These are phyloP conservation scores for Harrya chromipes DNA, from an alignment of 768 basidiomycete species.

Conservation along the genomic window DNA sequence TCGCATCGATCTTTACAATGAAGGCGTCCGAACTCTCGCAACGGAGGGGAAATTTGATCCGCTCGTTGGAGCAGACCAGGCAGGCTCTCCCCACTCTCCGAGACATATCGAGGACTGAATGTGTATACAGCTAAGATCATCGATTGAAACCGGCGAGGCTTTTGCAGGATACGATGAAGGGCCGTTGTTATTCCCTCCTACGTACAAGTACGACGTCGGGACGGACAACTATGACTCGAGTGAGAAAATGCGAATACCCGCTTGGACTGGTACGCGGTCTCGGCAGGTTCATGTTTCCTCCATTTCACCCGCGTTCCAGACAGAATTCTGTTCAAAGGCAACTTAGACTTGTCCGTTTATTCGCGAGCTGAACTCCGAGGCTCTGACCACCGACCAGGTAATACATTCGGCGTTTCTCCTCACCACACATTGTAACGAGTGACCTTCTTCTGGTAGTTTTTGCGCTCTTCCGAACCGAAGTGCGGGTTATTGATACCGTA, in stretches of 20 bases:
- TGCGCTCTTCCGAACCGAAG: constrained; percentile 72
- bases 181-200: constrained; percentile 87
- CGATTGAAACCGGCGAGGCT: constrained; percentile 67
- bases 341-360: constrained; percentile 75
- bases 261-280: constrained; percentile 81
- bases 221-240: constrained; percentile 91
- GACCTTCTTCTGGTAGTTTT: constrained; percentile 53
- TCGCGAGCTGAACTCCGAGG: constrained; percentile 79
- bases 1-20: constrained; percentile 84
- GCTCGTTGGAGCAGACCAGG: constrained; percentile 84
- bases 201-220: constrained; percentile 85
- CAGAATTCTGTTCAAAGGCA: constrained; percentile 86
- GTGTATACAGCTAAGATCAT: constrained; percentile 57
- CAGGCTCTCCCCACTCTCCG: constrained; percentile 29
- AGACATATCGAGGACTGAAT: not conserved
- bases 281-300: not conserved
- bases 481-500: constrained; percentile 73
- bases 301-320: constrained; percentile 47
- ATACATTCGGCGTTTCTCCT: constrained; percentile 5
- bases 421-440: not conserved
- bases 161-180: constrained; percentile 89
- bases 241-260: constrained; percentile 94
- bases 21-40: constrained; percentile 67
- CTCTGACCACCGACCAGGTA: constrained; percentile 96
- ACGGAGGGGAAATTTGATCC: constrained; percentile 64